Evolutionary conservation across 2,329 filamentous ascomycete species (phyloP).

Genomic region (Xylogone sp.): DNA sequence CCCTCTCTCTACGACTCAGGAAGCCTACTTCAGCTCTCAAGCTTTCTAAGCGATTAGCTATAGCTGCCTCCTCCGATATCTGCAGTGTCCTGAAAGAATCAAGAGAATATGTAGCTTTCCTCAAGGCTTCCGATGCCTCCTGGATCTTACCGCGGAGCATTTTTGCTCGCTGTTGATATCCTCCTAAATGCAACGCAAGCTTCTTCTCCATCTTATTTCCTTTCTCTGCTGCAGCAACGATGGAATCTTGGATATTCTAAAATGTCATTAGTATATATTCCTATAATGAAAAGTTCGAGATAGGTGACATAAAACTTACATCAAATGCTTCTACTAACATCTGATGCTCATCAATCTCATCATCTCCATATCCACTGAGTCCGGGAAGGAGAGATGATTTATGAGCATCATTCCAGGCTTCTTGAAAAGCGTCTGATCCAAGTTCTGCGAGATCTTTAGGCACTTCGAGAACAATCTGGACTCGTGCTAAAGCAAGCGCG

Average conservation of each 20-base stretch:
- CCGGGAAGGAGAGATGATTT: conserved; percentile 66
- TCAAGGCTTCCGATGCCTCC: conserved; percentile 70
- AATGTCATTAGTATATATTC: conserved; percentile 12
- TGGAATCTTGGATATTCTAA: conserved; percentile 67
- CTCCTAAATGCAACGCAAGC: conserved; percentile 79
- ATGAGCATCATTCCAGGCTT: conserved; percentile 49
- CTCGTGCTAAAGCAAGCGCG: conserved; percentile 68
- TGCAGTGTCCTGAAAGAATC: conserved; percentile 72
- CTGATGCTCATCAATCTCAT: conserved; percentile 45
- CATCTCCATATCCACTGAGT: conserved; percentile 74
- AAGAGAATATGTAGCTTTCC: conserved; percentile 68
- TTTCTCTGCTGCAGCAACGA: conserved; percentile 70
- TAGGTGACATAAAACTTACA: conserved; percentile 40
- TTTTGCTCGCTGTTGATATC: conserved; percentile 84
- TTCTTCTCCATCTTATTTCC: conserved; percentile 93
- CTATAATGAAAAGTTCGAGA: not conserved
- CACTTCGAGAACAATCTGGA: conserved; percentile 56
- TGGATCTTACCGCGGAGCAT: conserved; percentile 74
- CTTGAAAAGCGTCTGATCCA: conserved; percentile 48
- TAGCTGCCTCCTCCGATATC: conserved; percentile 73
- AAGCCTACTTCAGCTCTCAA: conserved; percentile 81
- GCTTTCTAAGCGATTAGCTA: conserved; percentile 66
- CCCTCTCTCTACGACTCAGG: conserved; percentile 76
- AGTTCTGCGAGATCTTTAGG: conserved; percentile 46
- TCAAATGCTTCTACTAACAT: conserved; percentile 60